phyloP scores from a whole-genome alignment of 768 basidiomycete genomes.

The Kwoniella sp. region DNA sequence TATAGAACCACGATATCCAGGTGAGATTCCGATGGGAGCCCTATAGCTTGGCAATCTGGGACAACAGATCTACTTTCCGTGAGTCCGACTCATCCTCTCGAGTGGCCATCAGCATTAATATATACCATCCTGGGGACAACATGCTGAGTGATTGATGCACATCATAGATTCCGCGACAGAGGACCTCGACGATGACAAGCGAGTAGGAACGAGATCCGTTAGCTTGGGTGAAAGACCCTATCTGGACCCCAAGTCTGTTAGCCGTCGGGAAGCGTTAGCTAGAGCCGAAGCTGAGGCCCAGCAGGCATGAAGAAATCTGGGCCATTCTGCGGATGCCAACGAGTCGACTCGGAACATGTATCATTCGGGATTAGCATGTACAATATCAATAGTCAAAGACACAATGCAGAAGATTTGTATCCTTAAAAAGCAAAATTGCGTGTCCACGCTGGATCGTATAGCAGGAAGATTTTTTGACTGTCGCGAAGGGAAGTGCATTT shows the following conservation, averaged over 20 bases:
- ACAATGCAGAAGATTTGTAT: too few species aligned
- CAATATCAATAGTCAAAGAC: too few species aligned
- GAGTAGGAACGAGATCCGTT: conserved; percentile 62
- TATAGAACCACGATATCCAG: conserved; percentile 66
- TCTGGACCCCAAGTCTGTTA: conserved; percentile 56
- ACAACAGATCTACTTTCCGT: conserved; percentile 61
- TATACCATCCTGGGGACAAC: too few species aligned
- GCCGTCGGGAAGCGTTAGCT: conserved; percentile 31
- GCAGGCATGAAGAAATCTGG: not conserved
- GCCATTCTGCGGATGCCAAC: too few species aligned
- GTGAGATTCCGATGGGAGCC: conserved; percentile 59
- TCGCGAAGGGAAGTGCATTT: too few species aligned
- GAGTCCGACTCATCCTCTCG: conserved; percentile 4
- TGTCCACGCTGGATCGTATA: too few species aligned
- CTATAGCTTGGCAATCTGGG: conserved; percentile 67
- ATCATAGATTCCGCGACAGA: conserved; percentile 31
- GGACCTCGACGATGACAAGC: conserved; percentile 30
- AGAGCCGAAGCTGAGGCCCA: not conserved
- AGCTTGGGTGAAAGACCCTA: conserved; percentile 64
- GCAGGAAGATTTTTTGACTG: too few species aligned
- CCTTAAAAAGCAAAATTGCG: too few species aligned
- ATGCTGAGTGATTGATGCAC: not conserved
- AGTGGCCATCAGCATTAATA: conserved; percentile 5
- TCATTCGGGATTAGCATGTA: too few species aligned
- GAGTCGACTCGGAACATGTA: too few species aligned